phyloP scores from a whole-genome alignment of 2,329 filamentous ascomycete species.

The Podosphaera aphanis region DNA sequence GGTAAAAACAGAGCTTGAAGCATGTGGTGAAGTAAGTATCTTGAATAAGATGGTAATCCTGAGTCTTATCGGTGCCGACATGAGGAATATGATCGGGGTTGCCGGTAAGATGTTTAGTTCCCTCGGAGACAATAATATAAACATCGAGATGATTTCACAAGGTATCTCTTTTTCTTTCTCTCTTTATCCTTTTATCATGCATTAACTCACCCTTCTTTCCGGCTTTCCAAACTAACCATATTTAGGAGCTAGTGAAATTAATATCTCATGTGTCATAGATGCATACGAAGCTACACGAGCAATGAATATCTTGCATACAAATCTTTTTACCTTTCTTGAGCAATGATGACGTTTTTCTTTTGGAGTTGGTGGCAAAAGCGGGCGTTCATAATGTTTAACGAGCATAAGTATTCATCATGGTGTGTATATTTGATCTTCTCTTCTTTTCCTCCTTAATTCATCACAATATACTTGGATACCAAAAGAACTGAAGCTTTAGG shows the following conservation, averaged over 20 bases:
- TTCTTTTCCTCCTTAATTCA: too few species aligned
- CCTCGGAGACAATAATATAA: slow-evolving; percentile 77
- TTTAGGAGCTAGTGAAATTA: slow-evolving; percentile 91
- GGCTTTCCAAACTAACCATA: not conserved
- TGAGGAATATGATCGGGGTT: slow-evolving; percentile 95
- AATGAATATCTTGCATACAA: slow-evolving; percentile 89
- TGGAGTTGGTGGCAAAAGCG: not conserved
- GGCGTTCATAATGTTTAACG: not conserved
- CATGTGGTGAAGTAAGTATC: slow-evolving; percentile 76
- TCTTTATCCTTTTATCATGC: not conserved
- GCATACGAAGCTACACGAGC: slow-evolving; percentile 75
- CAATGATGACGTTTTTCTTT: slow-evolving; percentile 3
- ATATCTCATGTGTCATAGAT: slow-evolving; percentile 94
- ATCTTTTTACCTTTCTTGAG: slow-evolving; percentile 87
- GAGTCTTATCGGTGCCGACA: slow-evolving; percentile 77
- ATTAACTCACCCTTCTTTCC: not conserved
- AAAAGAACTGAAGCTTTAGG: too few species aligned
- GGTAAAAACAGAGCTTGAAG: slow-evolving; percentile 47
- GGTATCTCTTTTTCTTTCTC: slow-evolving; percentile 27
- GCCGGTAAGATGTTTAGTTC: slow-evolving; percentile 88
- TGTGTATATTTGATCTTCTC: not conserved
- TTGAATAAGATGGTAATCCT: slow-evolving; percentile 86
- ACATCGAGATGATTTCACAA: slow-evolving; percentile 98
- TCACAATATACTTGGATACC: too few species aligned
- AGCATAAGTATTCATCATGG: not conserved